Evolutionary conservation across 768 basidiomycete species (phyloP), one percentile per base, ranked within the genome.

Genomic region (Lactarius vividus): DNA sequence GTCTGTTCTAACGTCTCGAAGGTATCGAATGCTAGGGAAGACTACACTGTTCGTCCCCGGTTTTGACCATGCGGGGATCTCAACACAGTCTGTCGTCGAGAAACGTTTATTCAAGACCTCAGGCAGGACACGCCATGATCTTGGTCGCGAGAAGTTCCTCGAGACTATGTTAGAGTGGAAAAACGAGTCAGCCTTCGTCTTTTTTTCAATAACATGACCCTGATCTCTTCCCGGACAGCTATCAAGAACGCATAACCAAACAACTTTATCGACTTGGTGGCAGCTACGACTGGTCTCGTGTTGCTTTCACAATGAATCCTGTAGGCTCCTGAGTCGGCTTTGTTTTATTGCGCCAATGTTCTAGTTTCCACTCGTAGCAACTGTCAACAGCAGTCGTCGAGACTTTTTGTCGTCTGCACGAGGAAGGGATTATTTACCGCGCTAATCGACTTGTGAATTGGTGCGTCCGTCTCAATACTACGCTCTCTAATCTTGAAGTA

Each of bases 11-110:
- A 62, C 18, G 20, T 62, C 20, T 31, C 18, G 10, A 31, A 94
- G 92, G 94, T 94, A 95, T 75, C 93, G 96, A 39, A 99, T 98
- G 97, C 79, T 90, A 46, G 96, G 96, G 1, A 92, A 88, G 77
- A 93, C 92, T 11, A 89, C 91, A 0, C 80, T 98, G 0, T 98
- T 90, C 73, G 85, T 88, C 2, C 97, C 97, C 0, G 97, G 97
- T 18, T 99, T 96, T 73, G 97, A 99, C 77, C 97, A 99, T 72
- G 97, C 97, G 0, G 96, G 96, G 64, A 98, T 99, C 67, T 96
- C 96, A 0, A 98, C 97, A 0, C 97, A 99, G 77, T 92, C 92
- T 54, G 96, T 99, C 18, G 96, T 98, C 1, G 97, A 98, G 76
- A 94, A 94, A 75, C 84, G 95, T 20, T 73, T 98, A 39, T 90